Conservation (phyloP, 257 asterid species). For the Apocynum venetum region DNA sequence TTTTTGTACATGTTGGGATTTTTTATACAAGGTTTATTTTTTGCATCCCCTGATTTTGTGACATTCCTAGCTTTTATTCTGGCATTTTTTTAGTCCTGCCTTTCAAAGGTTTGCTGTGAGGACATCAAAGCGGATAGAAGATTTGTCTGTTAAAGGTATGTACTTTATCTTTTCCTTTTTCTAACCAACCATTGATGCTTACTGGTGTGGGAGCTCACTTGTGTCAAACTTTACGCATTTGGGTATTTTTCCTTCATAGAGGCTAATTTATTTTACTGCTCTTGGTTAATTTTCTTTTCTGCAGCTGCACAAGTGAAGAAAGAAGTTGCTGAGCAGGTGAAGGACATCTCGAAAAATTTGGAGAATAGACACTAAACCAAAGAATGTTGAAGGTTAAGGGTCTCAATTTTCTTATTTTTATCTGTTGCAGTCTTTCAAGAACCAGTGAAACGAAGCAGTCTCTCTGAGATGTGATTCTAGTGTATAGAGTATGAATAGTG, state of each 20-base stretch:
- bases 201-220: not conserved
- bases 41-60: not conserved
- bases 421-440: constrained; percentile 53
- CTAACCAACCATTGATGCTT: not conserved
- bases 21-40: not conserved
- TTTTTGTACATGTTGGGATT: not conserved
- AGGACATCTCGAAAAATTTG: constrained; percentile 44
- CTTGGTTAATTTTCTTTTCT: not conserved
- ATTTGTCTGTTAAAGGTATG: constrained; percentile 46
- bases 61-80: not conserved
- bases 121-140: constrained; percentile 62
- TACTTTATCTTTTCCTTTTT: not conserved
- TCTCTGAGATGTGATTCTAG: not conserved
- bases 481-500: not conserved
- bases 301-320: constrained; percentile 66
- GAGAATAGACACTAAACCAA: constrained; percentile 31
- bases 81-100: constrained; percentile 33
- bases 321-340: constrained; percentile 51
- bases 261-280: not conserved
- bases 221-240: not conserved
- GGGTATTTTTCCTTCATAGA: not conserved
- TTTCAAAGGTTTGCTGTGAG: constrained; percentile 89
- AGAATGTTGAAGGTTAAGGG: not conserved
- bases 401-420: not conserved
- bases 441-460: constrained; percentile 28